phyloP scores from a whole-genome alignment of 1,284 basidiomycete species.

The Thecaphora thlaspeos region DNA sequence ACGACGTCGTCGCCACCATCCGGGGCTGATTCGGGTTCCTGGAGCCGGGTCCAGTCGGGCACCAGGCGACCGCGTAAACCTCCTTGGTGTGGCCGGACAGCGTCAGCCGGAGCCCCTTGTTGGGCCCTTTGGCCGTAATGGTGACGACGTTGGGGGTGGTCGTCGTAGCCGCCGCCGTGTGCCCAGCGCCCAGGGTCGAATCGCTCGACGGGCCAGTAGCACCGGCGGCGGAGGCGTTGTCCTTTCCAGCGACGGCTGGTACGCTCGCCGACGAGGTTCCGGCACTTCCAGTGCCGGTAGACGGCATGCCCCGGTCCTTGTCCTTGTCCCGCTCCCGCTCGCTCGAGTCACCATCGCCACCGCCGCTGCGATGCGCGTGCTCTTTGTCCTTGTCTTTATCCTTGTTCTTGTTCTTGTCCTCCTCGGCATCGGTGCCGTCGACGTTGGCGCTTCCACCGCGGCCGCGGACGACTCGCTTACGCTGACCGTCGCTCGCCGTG shows the following conservation, averaged over 20 bases:
- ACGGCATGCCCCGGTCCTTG: constrained; percentile 21
- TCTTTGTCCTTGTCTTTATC: too few relatives aligned
- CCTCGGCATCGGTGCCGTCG: constrained; percentile 41
- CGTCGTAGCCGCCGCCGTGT: constrained; percentile 21
- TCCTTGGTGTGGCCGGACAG: constrained; percentile 53
- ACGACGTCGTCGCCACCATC: constrained; percentile 54
- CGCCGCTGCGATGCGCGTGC: too few relatives aligned
- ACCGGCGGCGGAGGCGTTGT: not conserved
- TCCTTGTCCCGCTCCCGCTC: constrained; percentile 33
- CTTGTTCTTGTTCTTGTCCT: constrained; percentile 18
- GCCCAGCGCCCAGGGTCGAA: too few relatives aligned
- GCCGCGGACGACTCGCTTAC: constrained; percentile 32
- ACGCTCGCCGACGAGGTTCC: not conserved
- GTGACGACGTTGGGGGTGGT: constrained; percentile 10
- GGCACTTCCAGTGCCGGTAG: constrained; percentile 9
- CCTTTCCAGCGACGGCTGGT: not conserved
- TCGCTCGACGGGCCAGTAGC: too few relatives aligned
- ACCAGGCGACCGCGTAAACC: constrained; percentile 54
- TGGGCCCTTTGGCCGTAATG: constrained; percentile 30
- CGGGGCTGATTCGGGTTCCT: constrained; percentile 43
- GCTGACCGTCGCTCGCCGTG: constrained; percentile 15
- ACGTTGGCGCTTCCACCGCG: constrained; percentile 38
- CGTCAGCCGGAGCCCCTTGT: constrained; percentile 33
- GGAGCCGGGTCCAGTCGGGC: constrained; percentile 44
- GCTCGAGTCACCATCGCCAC: not conserved